A percentile compares a stretch with the other conserved stretches of the same genome.
These are phyloP conservation scores for Lepraria neglecta DNA, from an alignment of 495 filamentous ascomycete genomes.

Conservation along the genomic window DNA sequence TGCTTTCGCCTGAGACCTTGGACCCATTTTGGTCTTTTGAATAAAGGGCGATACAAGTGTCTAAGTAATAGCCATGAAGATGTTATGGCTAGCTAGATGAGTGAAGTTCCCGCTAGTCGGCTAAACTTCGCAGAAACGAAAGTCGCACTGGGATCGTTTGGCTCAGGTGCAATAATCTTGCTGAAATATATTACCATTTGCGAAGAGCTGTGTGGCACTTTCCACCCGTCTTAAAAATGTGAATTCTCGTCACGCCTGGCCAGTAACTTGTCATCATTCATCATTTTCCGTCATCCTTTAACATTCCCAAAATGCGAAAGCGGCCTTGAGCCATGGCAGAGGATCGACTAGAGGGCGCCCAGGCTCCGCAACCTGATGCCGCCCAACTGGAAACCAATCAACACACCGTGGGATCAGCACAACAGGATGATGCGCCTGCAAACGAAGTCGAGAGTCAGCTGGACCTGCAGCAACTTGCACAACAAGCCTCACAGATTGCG, in stretches of 20 bases:
- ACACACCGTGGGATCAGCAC: not conserved
- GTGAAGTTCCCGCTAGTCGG: not conserved
- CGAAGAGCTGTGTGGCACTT: not conserved
- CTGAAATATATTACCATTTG: not conserved
- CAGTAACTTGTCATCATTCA: too few species aligned
- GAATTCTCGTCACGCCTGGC: not conserved
- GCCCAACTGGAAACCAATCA: not conserved
- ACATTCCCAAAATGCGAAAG: constrained; percentile 13
- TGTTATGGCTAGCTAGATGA: not conserved
- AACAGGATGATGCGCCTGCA: not conserved
- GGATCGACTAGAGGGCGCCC: constrained; percentile 14
- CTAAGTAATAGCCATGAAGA: not conserved
- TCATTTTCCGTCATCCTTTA: not conserved
- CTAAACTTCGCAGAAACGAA: not conserved
- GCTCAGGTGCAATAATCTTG: not conserved
- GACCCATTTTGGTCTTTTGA: not conserved
- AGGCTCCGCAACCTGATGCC: constrained; percentile 6
- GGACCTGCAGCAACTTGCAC: constrained; percentile 16
- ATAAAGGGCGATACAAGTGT: not conserved
- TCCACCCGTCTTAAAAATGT: too few species aligned
- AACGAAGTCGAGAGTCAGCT: not conserved
- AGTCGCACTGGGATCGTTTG: constrained; percentile 8
- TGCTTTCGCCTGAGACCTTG: not conserved
- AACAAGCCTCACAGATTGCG: constrained; percentile 15
- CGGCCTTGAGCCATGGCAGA: constrained; percentile 15